Evolutionary conservation across 805 yeast genomes (phyloP).

Genomic region (Dipodascus geniculatus): DNA sequence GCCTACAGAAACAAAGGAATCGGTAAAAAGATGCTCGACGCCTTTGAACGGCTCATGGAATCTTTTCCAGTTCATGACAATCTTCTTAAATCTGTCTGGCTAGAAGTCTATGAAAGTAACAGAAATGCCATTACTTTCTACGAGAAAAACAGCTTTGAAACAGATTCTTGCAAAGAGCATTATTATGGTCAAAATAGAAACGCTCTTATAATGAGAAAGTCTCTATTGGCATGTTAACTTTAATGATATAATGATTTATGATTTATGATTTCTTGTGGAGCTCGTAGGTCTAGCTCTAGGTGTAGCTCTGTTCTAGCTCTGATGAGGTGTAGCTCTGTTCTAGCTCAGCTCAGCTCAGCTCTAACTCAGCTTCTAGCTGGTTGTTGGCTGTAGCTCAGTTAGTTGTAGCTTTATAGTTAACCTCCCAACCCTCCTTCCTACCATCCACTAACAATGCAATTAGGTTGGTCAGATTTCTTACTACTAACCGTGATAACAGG

Average conservation of each 20-base stretch:
- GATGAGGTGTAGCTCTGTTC: too few species aligned
- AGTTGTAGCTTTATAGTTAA: too few species aligned
- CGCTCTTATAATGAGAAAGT: neutral
- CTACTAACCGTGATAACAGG: conserved; percentile 36
- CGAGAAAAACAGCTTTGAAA: neutral
- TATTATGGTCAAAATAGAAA: neutral
- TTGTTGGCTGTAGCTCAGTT: too few species aligned
- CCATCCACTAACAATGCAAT: conserved; percentile 6
- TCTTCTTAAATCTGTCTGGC: too few species aligned
- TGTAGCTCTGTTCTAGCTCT: too few species aligned
- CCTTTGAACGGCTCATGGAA: neutral
- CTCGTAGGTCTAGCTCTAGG: too few species aligned
- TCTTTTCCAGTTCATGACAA: too few species aligned
- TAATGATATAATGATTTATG: too few species aligned
- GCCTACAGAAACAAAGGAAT: neutral
- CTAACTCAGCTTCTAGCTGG: too few species aligned
- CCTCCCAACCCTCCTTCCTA: neutral
- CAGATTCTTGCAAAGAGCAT: neutral
- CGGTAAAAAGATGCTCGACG: neutral
- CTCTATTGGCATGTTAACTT: too few species aligned
- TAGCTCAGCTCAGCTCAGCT: too few species aligned
- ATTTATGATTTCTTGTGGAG: too few species aligned
- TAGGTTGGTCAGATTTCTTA: conserved; percentile 24
- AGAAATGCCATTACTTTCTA: neutral
- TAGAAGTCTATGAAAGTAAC: neutral